phyloP scores from a whole-genome alignment of 2,329 filamentous ascomycete genomes.

The Cladosporium sp. region DNA sequence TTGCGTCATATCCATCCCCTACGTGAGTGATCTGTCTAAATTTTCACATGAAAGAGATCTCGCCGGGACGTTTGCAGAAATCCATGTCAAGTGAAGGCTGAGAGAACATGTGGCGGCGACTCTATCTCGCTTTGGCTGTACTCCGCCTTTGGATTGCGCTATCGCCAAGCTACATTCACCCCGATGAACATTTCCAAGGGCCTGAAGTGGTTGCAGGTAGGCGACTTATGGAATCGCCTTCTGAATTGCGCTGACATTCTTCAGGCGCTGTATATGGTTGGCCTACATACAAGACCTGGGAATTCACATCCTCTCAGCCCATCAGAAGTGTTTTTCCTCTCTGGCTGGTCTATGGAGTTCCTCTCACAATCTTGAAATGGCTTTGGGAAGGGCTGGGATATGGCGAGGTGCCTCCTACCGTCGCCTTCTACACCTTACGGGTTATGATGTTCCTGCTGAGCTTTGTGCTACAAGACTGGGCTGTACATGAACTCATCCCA shows the following conservation, averaged over 20 bases:
- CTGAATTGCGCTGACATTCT: neutral
- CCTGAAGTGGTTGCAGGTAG: slow-evolving; percentile 94
- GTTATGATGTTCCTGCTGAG: slow-evolving; percentile 90
- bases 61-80: no score
- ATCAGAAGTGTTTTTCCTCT: slow-evolving; percentile 95
- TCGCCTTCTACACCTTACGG: slow-evolving; percentile 85
- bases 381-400: slow-evolving; percentile 83
- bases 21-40: neutral
- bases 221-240: slow-evolving; percentile 28
- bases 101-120: slow-evolving; percentile 78
- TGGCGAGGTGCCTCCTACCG: slow-evolving; percentile 72
- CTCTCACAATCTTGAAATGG: slow-evolving; percentile 90
- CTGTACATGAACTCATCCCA: slow-evolving; percentile 82
- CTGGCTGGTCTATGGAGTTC: slow-evolving; percentile 91
- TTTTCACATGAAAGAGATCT: neutral
- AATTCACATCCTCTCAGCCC: slow-evolving; percentile 82
- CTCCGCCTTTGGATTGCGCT: slow-evolving; percentile 91
- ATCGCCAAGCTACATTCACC: slow-evolving; percentile 93
- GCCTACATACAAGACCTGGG: slow-evolving; percentile 87
- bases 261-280: slow-evolving; percentile 89
- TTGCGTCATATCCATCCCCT: neutral
- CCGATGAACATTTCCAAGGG: slow-evolving; percentile 98
- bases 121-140: slow-evolving; percentile 77
- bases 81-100: neutral
- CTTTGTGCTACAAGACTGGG: slow-evolving; percentile 97